These are phyloP conservation scores for Citrus maxima DNA, from an alignment of 345 rosid genomes.

Conservation along the genomic window DNA sequence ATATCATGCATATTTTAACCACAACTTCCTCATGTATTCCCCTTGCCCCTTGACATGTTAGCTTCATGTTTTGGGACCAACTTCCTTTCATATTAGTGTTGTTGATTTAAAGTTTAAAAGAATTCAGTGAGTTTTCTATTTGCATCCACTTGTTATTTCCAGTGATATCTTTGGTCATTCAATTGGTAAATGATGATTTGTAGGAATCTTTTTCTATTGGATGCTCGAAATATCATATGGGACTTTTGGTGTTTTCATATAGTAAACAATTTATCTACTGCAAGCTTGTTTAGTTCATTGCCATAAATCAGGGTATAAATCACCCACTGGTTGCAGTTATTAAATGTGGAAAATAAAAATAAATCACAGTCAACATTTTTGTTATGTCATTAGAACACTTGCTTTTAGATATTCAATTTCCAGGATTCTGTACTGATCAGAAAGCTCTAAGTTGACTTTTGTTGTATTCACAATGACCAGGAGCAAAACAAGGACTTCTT, in stretches of 20 bases:
- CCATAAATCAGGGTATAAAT: neutral
- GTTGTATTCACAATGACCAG: slow-evolving; percentile 42
- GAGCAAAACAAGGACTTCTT: slow-evolving; percentile 93
- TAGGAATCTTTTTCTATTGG: neutral
- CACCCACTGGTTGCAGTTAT: neutral
- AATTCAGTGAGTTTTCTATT: neutral
- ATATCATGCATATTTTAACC: neutral
- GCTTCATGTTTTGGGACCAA: neutral
- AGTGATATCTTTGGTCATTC: neutral
- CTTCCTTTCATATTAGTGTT: neutral
- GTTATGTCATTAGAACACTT: neutral
- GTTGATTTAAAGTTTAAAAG: neutral
- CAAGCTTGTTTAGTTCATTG: neutral
- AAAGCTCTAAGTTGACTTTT: slow-evolving; percentile 7
- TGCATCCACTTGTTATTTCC: neutral
- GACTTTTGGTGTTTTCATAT: neutral
- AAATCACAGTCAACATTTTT: neutral
- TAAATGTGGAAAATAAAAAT: slow-evolving; percentile 5
- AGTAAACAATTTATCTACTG: neutral
- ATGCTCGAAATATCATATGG: neutral
- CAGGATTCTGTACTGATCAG: neutral
- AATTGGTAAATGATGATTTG: neutral
- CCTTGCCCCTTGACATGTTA: neutral
- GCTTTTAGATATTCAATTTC: slow-evolving; percentile 4
- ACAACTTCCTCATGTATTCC: neutral